These are phyloP conservation scores for Mercurialis annua DNA, from an alignment of 345 rosid species.

Conservation along the genomic window DNA sequence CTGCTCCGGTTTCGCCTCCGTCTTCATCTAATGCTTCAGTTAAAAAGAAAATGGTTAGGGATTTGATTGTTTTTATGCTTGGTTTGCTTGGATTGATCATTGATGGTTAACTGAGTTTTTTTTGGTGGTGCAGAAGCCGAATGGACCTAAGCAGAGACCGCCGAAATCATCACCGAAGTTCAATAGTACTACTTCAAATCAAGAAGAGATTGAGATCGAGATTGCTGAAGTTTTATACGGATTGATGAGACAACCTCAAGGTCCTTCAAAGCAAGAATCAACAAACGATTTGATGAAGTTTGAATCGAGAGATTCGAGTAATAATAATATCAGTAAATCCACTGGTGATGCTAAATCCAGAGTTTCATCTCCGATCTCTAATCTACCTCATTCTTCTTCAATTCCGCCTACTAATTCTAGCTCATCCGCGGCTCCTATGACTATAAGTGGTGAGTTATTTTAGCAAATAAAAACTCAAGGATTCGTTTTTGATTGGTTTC, in stretches of 20 bases:
- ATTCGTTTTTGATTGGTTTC: slow-evolving; percentile 12
- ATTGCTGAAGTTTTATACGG: slow-evolving; percentile 94
- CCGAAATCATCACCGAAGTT: slow-evolving; percentile 72
- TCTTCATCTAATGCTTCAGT: slow-evolving; percentile 81
- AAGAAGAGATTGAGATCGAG: slow-evolving; percentile 98
- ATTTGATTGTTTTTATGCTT: background rate
- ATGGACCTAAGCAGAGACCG: slow-evolving; percentile 72
- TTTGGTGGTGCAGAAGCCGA: slow-evolving; percentile 49
- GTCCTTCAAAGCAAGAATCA: slow-evolving; percentile 56
- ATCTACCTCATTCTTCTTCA: slow-evolving; percentile 53
- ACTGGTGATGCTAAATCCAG: slow-evolving; percentile 66
- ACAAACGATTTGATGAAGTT: slow-evolving; percentile 38
- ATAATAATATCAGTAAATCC: slow-evolving; percentile 32
- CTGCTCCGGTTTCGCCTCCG: slow-evolving; percentile 80
- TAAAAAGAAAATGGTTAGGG: slow-evolving; percentile 75
- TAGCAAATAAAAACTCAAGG: background rate
- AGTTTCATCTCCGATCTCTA: slow-evolving; percentile 86
- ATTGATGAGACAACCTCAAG: slow-evolving; percentile 83
- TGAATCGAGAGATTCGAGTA: slow-evolving; percentile 38
- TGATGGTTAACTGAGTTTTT: slow-evolving; percentile 16
- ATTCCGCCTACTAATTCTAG: slow-evolving; percentile 51
- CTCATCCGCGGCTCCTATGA: slow-evolving; percentile 47
- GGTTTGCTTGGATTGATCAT: slow-evolving; percentile 8
- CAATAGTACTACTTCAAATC: slow-evolving; percentile 38
- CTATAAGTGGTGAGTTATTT: slow-evolving; percentile 56